Percentiles rank a stretch among this genome's conserved stretches.
Evolutionary conservation across 768 basidiomycete species (phyloP).

Genomic region (Suillus clintonianus): DNA sequence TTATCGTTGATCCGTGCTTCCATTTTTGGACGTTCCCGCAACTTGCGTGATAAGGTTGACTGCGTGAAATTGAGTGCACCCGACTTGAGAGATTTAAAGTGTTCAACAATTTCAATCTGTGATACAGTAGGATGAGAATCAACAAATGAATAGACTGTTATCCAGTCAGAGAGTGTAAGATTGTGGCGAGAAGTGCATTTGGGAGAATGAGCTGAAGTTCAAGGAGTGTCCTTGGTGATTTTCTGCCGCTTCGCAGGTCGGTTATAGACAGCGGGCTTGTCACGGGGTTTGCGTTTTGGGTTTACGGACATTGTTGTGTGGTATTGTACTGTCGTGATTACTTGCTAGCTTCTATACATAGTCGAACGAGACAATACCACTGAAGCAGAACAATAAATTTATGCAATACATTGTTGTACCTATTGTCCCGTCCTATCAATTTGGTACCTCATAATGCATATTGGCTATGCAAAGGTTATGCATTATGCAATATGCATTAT

Average conservation of each 20-base stretch:
- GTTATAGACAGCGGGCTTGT: not conserved
- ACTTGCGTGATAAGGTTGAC: slow-evolving; percentile 5
- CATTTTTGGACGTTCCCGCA: slow-evolving; percentile 6
- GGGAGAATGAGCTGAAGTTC: not conserved
- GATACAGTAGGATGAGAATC: slow-evolving; percentile 7
- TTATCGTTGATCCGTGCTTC: slow-evolving; percentile 10
- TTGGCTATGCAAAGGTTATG: not conserved
- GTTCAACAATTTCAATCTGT: slow-evolving; percentile 6
- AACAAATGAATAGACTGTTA: slow-evolving; percentile 10
- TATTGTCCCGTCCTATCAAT: not conserved
- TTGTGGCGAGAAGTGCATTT: not conserved
- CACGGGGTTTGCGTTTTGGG: not conserved
- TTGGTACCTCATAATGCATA: not conserved
- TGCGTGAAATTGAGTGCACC: slow-evolving; percentile 9
- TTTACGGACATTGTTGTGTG: not conserved
- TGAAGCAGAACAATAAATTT: not conserved
- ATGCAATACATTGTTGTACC: not conserved
- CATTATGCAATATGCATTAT: not conserved
- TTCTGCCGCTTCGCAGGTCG: not conserved
- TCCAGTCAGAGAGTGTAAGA: slow-evolving; percentile 12
- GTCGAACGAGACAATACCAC: not conserved
- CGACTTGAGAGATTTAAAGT: slow-evolving; percentile 1
- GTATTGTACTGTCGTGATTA: not conserved
- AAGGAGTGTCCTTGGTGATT: not conserved
- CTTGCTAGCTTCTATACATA: not conserved